Conservation (phyloP, 768 basidiomycete species). For the Leccinum barrowsii region DNA sequence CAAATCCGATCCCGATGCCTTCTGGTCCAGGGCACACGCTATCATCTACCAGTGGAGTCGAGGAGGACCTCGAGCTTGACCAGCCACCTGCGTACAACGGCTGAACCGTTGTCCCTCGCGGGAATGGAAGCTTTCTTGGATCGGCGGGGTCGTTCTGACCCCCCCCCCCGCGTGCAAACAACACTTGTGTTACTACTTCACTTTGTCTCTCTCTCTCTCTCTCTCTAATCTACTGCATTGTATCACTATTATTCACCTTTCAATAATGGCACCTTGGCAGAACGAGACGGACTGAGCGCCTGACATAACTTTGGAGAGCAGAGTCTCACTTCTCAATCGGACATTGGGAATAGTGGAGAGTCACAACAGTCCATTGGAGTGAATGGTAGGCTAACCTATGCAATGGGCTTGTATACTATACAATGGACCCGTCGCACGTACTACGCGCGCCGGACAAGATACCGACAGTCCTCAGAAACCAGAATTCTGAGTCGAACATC, state of each 20-base stretch:
- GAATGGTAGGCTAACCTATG: not conserved
- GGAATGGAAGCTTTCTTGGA: not conserved
- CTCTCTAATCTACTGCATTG: not conserved
- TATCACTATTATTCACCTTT: conserved; percentile 2
- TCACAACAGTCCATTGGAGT: not conserved
- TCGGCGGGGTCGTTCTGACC: not conserved
- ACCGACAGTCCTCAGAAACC: not conserved
- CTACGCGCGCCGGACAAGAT: not conserved
- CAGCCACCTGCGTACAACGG: conserved; percentile 21
- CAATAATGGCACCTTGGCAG: not conserved
- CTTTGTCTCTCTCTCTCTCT: not conserved
- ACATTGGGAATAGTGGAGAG: conserved; percentile 23
- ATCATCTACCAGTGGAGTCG: not conserved
- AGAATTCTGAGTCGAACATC: not conserved
- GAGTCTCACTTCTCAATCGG: conserved; percentile 4
- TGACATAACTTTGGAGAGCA: not conserved
- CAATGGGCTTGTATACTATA: not conserved
- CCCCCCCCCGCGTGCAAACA: not conserved
- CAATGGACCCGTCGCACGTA: not conserved
- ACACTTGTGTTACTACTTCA: not conserved
- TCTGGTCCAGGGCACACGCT: conserved; percentile 23
- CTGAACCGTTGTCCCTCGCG: not conserved
- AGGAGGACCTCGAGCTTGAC: conserved; percentile 7
- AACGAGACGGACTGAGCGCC: not conserved
- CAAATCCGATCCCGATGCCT: conserved; percentile 14